phyloP scores from a whole-genome alignment of 2,329 filamentous ascomycete genomes.

The Annulohypoxylon truncatum region DNA sequence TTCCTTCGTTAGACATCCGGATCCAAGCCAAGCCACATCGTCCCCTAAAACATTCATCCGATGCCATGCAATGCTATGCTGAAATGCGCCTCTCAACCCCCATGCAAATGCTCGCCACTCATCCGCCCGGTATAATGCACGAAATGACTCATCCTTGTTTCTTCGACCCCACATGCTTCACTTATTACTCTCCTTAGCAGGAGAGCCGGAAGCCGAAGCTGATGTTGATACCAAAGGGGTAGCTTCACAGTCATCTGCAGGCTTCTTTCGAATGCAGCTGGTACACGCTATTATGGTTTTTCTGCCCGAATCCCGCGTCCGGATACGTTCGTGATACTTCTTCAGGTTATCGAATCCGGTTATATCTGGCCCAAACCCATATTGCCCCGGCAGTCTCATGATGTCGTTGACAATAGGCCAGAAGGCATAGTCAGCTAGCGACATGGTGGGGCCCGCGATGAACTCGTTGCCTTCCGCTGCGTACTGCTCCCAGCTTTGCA shows the following conservation, averaged over 20 bases:
- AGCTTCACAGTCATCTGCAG: not conserved
- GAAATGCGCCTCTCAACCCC: not conserved
- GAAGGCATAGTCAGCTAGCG: constrained; percentile 66
- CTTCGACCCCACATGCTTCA: not conserved
- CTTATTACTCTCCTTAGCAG: not conserved
- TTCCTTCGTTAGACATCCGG: not conserved
- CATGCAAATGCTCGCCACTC: constrained; percentile 9
- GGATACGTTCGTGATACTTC: constrained; percentile 52
- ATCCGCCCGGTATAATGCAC: constrained; percentile 2
- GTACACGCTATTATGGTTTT: constrained; percentile 3
- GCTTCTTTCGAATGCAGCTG: constrained; percentile 5
- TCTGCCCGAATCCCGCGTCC: constrained; percentile 28
- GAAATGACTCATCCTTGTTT: not conserved
- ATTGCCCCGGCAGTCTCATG: constrained; percentile 36
- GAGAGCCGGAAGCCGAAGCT: not conserved
- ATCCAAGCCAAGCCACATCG: not conserved
- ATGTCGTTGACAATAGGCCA: constrained; percentile 67
- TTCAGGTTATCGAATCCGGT: constrained; percentile 56
- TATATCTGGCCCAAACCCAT: constrained; percentile 1
- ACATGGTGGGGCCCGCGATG: constrained; percentile 58
- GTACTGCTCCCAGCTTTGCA: constrained; percentile 57
- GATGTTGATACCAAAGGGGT: not conserved
- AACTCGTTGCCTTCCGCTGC: constrained; percentile 54
- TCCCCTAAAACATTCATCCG: not conserved
- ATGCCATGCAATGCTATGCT: constrained; percentile 14